Conservation (phyloP, 2,329 filamentous ascomycete genomes). For the Aspergillus spinulosporus region DNA sequence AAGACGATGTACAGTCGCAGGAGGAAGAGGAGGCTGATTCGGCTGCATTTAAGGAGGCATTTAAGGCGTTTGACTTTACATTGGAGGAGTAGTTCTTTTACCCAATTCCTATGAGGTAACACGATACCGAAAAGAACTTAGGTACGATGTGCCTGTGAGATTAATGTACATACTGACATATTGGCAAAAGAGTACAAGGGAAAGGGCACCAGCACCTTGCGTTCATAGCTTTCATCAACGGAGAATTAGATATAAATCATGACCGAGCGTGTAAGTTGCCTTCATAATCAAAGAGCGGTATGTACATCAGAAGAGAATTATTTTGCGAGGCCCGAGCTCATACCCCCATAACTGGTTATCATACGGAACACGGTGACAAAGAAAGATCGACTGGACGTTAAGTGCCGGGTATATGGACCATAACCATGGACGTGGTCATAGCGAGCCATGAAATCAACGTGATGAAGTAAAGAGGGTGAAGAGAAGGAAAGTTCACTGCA, state of each 20-base stretch:
- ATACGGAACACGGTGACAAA: background rate
- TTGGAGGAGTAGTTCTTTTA: conserved; percentile 33
- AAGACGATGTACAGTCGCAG: conserved; percentile 73
- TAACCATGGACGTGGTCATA: background rate
- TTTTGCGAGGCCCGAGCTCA: background rate
- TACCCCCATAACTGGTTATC: background rate
- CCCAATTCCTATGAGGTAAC: background rate
- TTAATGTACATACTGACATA: background rate
- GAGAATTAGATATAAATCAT: background rate
- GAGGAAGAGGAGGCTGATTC: conserved; percentile 79
- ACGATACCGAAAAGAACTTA: background rate
- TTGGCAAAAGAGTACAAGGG: background rate
- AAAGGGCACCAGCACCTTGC: conserved; percentile 4
- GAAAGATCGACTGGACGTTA: background rate
- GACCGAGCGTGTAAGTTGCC: conserved; percentile 1
- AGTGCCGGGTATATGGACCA: background rate
- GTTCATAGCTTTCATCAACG: conserved; percentile 11
- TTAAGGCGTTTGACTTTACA: conserved; percentile 85
- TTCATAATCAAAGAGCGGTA: conserved; percentile 1
- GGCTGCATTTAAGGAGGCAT: conserved; percentile 74
- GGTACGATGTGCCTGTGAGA: background rate
- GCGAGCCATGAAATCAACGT: background rate
- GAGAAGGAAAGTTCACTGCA: background rate
- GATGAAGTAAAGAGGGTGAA: background rate
- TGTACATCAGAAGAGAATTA: conserved; percentile 5